Conservation (phyloP, 2,329 filamentous ascomycete species). For the Aspergillus sp. region DNA sequence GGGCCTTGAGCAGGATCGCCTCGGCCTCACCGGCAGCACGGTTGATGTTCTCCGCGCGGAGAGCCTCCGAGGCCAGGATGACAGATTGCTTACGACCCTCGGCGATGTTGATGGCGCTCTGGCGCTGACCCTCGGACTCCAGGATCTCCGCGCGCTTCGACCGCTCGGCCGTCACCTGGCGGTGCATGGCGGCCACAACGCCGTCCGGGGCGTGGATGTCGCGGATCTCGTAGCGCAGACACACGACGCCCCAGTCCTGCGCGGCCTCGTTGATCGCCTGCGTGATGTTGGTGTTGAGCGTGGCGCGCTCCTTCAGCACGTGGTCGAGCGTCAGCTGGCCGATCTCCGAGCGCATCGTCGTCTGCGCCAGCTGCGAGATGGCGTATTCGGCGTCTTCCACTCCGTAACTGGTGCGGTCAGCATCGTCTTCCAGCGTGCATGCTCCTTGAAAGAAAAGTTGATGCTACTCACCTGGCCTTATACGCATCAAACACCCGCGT, state of each 20-base stretch:
- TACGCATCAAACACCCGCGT: conserved; percentile 97
- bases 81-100: conserved; percentile 97
- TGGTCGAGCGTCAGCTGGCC: conserved; percentile 95
- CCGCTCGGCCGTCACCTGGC: conserved; percentile 94
- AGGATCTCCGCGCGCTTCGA: conserved; percentile 97
- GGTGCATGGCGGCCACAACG: conserved; percentile 96
- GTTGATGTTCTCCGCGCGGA: conserved; percentile 91
- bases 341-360: conserved; percentile 98
- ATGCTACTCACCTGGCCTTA: conserved; percentile 74
- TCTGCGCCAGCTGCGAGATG: conserved; percentile 96
- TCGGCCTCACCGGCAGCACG: conserved; percentile 88
- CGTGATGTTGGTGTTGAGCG: conserved; percentile 98
- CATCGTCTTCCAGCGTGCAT: not conserved
- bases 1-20: conserved; percentile 82
- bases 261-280: conserved; percentile 97
- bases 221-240: conserved; percentile 94
- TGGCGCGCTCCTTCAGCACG: conserved; percentile 93
- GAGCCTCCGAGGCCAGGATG: conserved; percentile 89
- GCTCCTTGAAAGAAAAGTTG: not conserved
- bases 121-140: conserved; percentile 93
- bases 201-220: conserved; percentile 94
- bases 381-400: conserved; percentile 99
- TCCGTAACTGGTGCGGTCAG: conserved; percentile 68
- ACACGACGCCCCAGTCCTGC: conserved; percentile 94
- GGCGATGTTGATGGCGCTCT: conserved; percentile 97